Evolutionary conservation across 805 yeast genomes (phyloP).

Genomic region (Metschnikowia chrysomelidarum): DNA sequence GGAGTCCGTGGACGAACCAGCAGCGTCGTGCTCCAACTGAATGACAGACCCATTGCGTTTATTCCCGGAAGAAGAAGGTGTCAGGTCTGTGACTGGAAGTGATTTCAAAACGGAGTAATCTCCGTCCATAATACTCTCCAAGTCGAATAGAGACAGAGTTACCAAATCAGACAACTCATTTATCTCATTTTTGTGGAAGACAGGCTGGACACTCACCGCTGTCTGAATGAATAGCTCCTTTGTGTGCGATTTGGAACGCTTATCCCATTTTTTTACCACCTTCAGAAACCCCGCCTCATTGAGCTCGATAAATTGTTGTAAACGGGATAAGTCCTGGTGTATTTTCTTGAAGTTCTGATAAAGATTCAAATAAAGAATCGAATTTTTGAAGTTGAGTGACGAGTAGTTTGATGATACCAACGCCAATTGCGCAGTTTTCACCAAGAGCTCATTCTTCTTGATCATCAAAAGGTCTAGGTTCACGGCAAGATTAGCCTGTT

Average conservation of each 20-base stretch:
- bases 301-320: conserved; percentile 91
- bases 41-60: conserved; percentile 9
- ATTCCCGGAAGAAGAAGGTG: conserved; percentile 1
- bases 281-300: conserved; percentile 96
- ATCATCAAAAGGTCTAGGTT: conserved; percentile 73
- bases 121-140: conserved; percentile 58
- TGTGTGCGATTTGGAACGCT: conserved; percentile 90
- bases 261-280: conserved; percentile 97
- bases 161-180: conserved; percentile 79
- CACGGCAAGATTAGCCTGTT: conserved; percentile 82
- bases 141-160: conserved; percentile 63
- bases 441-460: conserved; percentile 58
- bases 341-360: conserved; percentile 88
- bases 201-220: conserved; percentile 95
- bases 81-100: conserved; percentile 5
- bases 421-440: conserved; percentile 20
- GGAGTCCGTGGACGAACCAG: conserved; percentile 2
- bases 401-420: conserved; percentile 13
- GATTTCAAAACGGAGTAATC: conserved; percentile 35
- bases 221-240: conserved; percentile 88
- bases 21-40: conserved; percentile 6
- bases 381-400: conserved; percentile 48
- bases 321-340: conserved; percentile 80
- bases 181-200: conserved; percentile 86
- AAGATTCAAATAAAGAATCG: conserved; percentile 76